These are phyloP conservation scores for Aspergillus ostianus DNA, from an alignment of 495 filamentous ascomycete species.

Conservation along the genomic window DNA sequence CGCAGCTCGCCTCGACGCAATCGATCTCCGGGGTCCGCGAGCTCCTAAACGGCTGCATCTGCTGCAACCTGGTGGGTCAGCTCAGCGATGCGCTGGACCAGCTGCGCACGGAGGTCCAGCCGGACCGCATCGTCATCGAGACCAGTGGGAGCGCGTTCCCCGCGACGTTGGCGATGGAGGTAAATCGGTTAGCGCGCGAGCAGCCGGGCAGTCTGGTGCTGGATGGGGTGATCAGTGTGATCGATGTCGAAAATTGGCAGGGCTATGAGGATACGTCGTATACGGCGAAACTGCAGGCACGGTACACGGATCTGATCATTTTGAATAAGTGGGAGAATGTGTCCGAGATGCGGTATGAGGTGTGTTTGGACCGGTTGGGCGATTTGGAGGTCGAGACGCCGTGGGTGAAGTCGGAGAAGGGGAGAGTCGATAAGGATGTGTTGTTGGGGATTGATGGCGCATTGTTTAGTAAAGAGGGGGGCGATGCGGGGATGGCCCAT, in stretches of 20 bases:
- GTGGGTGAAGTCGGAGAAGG: constrained; percentile 76
- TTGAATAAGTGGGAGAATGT: constrained; percentile 93
- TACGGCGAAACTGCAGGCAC: constrained; percentile 80
- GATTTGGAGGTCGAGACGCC: constrained; percentile 81
- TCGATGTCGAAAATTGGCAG: constrained; percentile 96
- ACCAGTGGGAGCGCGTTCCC: constrained; percentile 86
- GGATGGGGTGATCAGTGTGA: constrained; percentile 88
- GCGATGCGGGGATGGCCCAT: constrained; percentile 13
- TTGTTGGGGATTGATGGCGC: constrained; percentile 86
- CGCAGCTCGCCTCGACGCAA: constrained; percentile 74
- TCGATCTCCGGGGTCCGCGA: constrained; percentile 89
- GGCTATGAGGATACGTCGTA: constrained; percentile 92
- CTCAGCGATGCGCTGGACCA: constrained; percentile 74
- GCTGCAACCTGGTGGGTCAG: constrained; percentile 95
- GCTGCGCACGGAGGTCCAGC: constrained; percentile 56
- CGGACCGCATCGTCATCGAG: constrained; percentile 90
- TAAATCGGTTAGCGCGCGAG: constrained; percentile 70
- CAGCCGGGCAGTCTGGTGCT: constrained; percentile 63
- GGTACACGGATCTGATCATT: constrained; percentile 89
- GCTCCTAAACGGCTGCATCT: constrained; percentile 94
- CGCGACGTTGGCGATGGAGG: constrained; percentile 86
- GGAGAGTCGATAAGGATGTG: constrained; percentile 70
- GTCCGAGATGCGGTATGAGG: constrained; percentile 71
- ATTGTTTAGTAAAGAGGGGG: constrained; percentile 57
- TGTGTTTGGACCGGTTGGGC: constrained; percentile 77